Percentiles rank a stretch among this genome's conserved stretches.
Conservation (phyloP, 2,329 filamentous ascomycete genomes). For the Monosporascus sp. region DNA sequence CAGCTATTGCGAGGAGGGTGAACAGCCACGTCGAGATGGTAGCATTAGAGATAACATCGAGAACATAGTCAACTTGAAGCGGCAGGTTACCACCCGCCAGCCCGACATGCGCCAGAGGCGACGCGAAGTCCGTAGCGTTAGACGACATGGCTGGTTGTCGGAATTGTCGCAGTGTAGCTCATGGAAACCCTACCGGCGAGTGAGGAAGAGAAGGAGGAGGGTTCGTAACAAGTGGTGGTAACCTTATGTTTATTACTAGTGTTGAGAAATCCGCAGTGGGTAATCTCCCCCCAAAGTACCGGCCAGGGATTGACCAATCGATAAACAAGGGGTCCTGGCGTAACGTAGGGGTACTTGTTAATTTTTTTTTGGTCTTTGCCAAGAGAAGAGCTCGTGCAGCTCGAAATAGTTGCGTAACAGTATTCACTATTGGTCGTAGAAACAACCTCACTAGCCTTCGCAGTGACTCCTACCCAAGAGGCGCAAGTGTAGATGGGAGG, state of each 20-base stretch:
- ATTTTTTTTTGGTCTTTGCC: not conserved
- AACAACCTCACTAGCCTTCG: no score
- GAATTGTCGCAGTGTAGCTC: not conserved
- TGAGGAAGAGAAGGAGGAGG: not conserved
- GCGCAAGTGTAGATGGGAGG: not conserved
- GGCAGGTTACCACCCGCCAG: slow-evolving; percentile 44
- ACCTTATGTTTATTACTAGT: not conserved
- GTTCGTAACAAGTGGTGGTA: not conserved
- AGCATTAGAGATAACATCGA: slow-evolving; percentile 52
- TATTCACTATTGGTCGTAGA: no score
- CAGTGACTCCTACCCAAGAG: no score
- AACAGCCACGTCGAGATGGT: slow-evolving; percentile 59
- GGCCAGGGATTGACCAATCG: not conserved
- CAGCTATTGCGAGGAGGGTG: slow-evolving; percentile 63
- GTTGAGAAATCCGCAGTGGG: not conserved
- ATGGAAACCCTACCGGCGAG: not conserved
- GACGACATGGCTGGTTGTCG: slow-evolving; percentile 39
- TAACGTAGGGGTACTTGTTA: not conserved
- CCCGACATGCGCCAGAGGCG: slow-evolving; percentile 59
- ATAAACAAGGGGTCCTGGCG: not conserved
- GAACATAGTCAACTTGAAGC: slow-evolving; percentile 49
- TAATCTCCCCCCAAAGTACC: not conserved
- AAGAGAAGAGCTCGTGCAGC: no score
- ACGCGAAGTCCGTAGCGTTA: slow-evolving; percentile 61
- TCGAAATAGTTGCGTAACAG: no score